Evolutionary conservation across 148 eudicot genomes (phyloP).

Genomic region (Camellia japonica): DNA sequence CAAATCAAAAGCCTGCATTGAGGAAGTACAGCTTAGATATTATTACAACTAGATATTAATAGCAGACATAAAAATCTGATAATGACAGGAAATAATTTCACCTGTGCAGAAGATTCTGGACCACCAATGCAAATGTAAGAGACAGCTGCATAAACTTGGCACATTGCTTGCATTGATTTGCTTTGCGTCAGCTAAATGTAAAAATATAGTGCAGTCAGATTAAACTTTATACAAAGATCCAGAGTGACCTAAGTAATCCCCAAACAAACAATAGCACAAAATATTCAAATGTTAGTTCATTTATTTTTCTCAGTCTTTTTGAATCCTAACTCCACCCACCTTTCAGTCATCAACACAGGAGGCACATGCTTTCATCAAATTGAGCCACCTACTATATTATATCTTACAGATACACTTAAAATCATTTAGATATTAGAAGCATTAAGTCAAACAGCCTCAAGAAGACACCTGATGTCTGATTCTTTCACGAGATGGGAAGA

Average conservation of each 20-base stretch:
- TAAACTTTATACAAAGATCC: background rate
- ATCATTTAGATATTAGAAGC: background rate
- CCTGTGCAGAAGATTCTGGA: constrained; percentile 83
- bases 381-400: background rate
- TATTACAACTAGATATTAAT: background rate
- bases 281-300: background rate
- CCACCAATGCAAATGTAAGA: constrained; percentile 86
- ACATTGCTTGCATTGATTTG: constrained; percentile 86
- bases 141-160: constrained; percentile 87
- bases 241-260: background rate
- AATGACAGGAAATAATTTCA: constrained; percentile 16
- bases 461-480: background rate
- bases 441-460: background rate
- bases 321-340: background rate
- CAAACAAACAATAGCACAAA: background rate
- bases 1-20: constrained; percentile 81
- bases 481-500: background rate
- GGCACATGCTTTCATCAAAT: background rate
- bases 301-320: background rate
- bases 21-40: constrained; percentile 2
- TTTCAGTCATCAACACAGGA: background rate
- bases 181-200: constrained; percentile 71
- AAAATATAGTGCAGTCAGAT: background rate
- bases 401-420: background rate
- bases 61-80: background rate